These are phyloP conservation scores for Auriscalpium microsporum DNA, from an alignment of 768 basidiomycete species.

Conservation along the genomic window DNA sequence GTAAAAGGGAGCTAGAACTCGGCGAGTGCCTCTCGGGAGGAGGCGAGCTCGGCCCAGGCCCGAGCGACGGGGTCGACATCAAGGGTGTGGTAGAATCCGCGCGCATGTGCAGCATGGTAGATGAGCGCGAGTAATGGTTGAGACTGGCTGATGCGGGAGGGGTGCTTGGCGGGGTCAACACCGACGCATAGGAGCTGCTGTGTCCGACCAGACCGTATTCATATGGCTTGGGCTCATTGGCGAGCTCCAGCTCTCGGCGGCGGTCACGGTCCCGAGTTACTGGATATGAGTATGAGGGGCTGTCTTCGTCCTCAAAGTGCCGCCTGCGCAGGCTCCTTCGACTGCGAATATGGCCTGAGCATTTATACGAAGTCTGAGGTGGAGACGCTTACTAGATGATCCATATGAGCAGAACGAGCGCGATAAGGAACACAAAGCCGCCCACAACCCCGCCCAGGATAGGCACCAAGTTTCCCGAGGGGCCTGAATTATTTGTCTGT, in stretches of 20 bases:
- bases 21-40: neutral
- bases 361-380: neutral
- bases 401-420: slow-evolving; percentile 5
- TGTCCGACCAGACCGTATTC: slow-evolving; percentile 10
- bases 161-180: slow-evolving; percentile 1
- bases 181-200: neutral
- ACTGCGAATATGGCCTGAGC: neutral
- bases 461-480: slow-evolving; percentile 1
- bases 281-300: slow-evolving; percentile 9
- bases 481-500: neutral
- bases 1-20: neutral
- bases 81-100: slow-evolving; percentile 2
- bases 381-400: slow-evolving; percentile 6
- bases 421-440: slow-evolving; percentile 8
- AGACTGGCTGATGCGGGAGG: neutral
- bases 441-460: slow-evolving; percentile 10
- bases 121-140: neutral
- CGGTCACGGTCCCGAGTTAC: slow-evolving; percentile 10
- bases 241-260: slow-evolving; percentile 4
- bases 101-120: slow-evolving; percentile 2
- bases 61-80: neutral
- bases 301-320: slow-evolving; percentile 5
- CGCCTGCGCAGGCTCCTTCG: slow-evolving; percentile 1
- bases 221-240: slow-evolving; percentile 12
- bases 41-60: neutral